phyloP scores from a whole-genome alignment of 371 early-diverging fungal species.

The Mucor lusitanicus region DNA sequence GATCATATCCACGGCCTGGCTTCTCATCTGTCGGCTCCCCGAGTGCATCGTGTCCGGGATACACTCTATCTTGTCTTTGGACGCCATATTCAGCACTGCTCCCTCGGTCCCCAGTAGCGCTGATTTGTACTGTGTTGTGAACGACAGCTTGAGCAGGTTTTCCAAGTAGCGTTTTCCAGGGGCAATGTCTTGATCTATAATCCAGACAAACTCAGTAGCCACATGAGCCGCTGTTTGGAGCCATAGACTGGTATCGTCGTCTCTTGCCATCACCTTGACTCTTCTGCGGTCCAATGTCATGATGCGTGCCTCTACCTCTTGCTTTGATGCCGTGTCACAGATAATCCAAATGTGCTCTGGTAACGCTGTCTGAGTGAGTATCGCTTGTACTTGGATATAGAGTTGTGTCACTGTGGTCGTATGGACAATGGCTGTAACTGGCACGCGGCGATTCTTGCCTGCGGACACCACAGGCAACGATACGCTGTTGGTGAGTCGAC shows the following conservation, averaged over 20 bases:
- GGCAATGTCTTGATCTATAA: slow-evolving; percentile 46
- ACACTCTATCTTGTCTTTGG: slow-evolving; percentile 12
- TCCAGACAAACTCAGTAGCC: slow-evolving; percentile 50
- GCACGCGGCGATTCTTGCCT: slow-evolving; percentile 28
- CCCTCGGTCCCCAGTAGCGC: slow-evolving; percentile 53
- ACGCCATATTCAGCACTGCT: slow-evolving; percentile 9
- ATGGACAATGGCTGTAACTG: slow-evolving; percentile 53
- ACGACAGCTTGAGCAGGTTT: slow-evolving; percentile 41
- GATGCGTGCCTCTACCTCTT: slow-evolving; percentile 23
- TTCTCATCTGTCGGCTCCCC: slow-evolving; percentile 14
- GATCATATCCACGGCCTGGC: slow-evolving; percentile 33
- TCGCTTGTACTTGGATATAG: slow-evolving; percentile 44
- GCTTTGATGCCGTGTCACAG: slow-evolving; percentile 23
- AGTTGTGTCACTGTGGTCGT: slow-evolving; percentile 33
- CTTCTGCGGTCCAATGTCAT: slow-evolving; percentile 27
- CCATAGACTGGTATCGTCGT: slow-evolving; percentile 26
- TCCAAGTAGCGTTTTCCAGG: slow-evolving; percentile 54
- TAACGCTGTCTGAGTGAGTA: slow-evolving; percentile 52
- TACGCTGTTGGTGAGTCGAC: slow-evolving; percentile 13
- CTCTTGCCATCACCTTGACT: slow-evolving; percentile 35
- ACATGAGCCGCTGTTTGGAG: slow-evolving; percentile 39
- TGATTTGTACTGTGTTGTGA: slow-evolving; percentile 45
- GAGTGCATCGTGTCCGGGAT: slow-evolving; percentile 18
- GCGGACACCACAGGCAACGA: not conserved
- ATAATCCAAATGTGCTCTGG: slow-evolving; percentile 57